Base-by-base conservation (phyloP, 2,329 filamentous ascomycete species). In the Verticillium isaacii region DNA sequence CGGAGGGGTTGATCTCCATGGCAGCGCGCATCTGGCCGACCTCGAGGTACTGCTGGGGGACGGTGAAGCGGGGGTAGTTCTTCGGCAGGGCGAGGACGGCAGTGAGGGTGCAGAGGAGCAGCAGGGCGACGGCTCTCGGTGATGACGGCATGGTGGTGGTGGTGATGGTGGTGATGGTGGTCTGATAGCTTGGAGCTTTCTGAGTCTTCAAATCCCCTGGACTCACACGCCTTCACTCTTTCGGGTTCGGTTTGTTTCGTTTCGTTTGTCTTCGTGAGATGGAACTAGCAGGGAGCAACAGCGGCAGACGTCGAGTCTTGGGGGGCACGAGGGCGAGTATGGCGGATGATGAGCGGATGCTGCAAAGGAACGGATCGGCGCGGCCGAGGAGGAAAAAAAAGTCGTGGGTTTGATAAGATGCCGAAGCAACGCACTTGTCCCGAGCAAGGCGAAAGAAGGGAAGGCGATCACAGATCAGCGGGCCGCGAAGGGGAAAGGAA, bases 31-130 rank as follows among this genome's bases (percentile, higher is more conserved):
- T 69, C 34, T 70, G 69, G 32, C 82, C 73, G 63, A 80, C 76
- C 68, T 82, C 78, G 60, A 79, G 73, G 66, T 82, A 76, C 57
- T 78, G 74, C 61, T 76, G 74, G 5, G 72, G 73, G 34, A 79
- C 75, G 7, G 72, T 70, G 62, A 76, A 76, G 37, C 71, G 72
- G 12, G 45, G 45, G 19, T 50, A 50, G 45, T 50, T 50, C 19
- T 50, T 50, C 5, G 74, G 75, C 65, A 73, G 68, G n/a, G 76
- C 73, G 23, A 72, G 66, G 52, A 72, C 68, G 64, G 72, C 64
- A 64, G 67, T 68, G 39, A 70, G 68, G 63, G 73, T 64, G 57
- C 72, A 64, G 61, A 74, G 62, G 63, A 72, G 61, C 60, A 77
- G 63, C 60, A 76, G 59, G 60, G 70, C 63, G 56, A 71, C 63